These are phyloP conservation scores for Nemania sp. DNA, from an alignment of 2,329 filamentous ascomycete genomes.

Conservation along the genomic window DNA sequence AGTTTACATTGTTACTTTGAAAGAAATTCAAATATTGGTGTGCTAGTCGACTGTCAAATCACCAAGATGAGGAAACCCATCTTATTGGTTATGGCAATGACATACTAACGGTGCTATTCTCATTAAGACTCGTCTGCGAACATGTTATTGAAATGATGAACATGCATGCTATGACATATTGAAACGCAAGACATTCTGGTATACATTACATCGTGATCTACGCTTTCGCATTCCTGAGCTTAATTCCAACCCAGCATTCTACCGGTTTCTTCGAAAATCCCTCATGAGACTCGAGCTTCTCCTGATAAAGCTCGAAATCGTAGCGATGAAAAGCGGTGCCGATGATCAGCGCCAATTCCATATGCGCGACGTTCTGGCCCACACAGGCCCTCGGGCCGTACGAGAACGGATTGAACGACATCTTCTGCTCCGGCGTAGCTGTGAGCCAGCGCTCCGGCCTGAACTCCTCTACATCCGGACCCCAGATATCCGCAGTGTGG, in stretches of 20 bases:
- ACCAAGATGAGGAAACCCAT: too few relatives aligned
- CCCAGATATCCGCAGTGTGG: conserved; percentile 17
- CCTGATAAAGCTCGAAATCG: conserved; percentile 19
- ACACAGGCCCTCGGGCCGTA: conserved; percentile 20
- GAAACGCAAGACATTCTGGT: not conserved
- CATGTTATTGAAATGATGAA: too few relatives aligned
- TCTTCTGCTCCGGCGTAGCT: conserved; percentile 13
- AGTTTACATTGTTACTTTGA: too few relatives aligned
- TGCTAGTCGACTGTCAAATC: too few relatives aligned
- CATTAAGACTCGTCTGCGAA: too few relatives aligned
- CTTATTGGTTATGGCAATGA: too few relatives aligned
- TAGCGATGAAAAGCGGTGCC: conserved; percentile 22
- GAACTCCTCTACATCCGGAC: conserved; percentile 20
- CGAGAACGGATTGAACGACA: conserved; percentile 23
- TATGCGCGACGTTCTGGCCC: conserved; percentile 21
- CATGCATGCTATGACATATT: too few relatives aligned
- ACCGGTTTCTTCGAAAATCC: conserved; percentile 21
- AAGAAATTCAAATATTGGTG: too few relatives aligned
- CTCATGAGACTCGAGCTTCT: conserved; percentile 17
- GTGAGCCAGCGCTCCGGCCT: conserved; percentile 19
- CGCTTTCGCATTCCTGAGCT: conserved; percentile 8
- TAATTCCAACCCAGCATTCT: conserved; percentile 24
- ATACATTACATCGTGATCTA: not conserved
- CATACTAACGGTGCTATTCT: too few relatives aligned
- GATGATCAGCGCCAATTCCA: conserved; percentile 21